Base-by-base conservation (phyloP, 192 early-diverging fungal species). In the Coemansia asiatica region DNA sequence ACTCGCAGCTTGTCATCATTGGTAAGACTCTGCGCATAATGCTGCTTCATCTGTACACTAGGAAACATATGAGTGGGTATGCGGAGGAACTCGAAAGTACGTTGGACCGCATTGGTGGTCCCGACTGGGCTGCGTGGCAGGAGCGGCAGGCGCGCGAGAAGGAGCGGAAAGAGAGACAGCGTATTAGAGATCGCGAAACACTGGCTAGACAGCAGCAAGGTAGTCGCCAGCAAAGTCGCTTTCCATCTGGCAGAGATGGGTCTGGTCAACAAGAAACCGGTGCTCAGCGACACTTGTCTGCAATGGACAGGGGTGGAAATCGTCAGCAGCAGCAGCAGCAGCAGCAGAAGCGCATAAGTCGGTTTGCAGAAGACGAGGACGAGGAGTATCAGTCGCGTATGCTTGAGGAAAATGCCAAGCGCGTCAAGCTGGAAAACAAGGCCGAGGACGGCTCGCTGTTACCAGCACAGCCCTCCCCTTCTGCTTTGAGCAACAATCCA, bases 351-450 rank as follows among this genome's bases (percentile, higher is more conserved):
- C 73, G 69, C 12, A n/a, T 60, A 9, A 59, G 33, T 9, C 50
- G 56, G 15, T 59, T 61, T 19, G 73, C 64, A 8, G 70, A 62
- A 19, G 73, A 81, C 29, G 69, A 71, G 19, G 79, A 81, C 22
- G 79, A 81, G 29, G 79, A 75, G 22, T 57, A 71, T 64, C 79
- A 75, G 60, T 46, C 63, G 56, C 63, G 64, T 48, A 54, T 75
- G 73, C 70, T 81, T 27, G 79, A 72, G 35, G 79, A 81, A 47
- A 75, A 71, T 50, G 70, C 72, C 40, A 81, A 81, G 61, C 79
- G 79, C 25, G 69, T 81, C 51, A 68, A 60, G 44, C 66, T 81
- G 0, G 79, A n/a, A n/a, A n/a, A 79, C 44, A 64, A 69, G 27
- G 65, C 50, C 29, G 40, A 47, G 6, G 66, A 58, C 8, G 57